A percentile compares a stretch with the other conserved stretches of the same genome.
These are phyloP conservation scores for Sporothrix variecibatus DNA, from an alignment of 2,329 filamentous ascomycete genomes.

Conservation along the genomic window DNA sequence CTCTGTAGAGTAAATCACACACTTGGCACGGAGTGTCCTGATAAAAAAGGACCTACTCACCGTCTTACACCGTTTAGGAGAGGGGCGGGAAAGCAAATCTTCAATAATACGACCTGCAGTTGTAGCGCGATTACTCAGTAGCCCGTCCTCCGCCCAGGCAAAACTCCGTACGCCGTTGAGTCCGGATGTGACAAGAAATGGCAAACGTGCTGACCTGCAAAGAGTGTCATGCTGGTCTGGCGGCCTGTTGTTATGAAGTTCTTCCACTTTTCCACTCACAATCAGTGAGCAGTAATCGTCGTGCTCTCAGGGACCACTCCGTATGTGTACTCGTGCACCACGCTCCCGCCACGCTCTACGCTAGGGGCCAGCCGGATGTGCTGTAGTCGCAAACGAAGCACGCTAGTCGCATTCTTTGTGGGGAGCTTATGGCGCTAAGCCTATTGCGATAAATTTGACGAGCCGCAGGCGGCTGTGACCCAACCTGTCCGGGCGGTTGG, in stretches of 20 bases:
- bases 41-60: neutral
- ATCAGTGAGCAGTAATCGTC: too few species aligned
- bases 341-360: neutral
- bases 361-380: neutral
- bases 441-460: conserved; percentile 45
- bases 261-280: too few species aligned
- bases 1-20: too few species aligned
- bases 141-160: neutral
- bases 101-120: neutral
- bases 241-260: neutral
- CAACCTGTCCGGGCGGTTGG: conserved; percentile 5
- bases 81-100: neutral
- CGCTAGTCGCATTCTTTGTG: conserved; percentile 13
- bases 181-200: neutral
- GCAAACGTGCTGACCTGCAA: neutral
- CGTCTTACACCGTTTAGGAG: neutral
- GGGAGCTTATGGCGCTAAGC: conserved; percentile 37
- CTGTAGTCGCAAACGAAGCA: neutral
- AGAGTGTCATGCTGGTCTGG: too few species aligned
- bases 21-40: too few species aligned
- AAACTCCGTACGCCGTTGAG: neutral
- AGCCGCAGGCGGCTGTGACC: conserved; percentile 31
- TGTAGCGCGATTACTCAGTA: neutral
- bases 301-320: too few species aligned
- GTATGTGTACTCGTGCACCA: too few species aligned